These are phyloP conservation scores for Sporobolomyces pararoseus DNA, from an alignment of 768 basidiomycete species.

Conservation along the genomic window DNA sequence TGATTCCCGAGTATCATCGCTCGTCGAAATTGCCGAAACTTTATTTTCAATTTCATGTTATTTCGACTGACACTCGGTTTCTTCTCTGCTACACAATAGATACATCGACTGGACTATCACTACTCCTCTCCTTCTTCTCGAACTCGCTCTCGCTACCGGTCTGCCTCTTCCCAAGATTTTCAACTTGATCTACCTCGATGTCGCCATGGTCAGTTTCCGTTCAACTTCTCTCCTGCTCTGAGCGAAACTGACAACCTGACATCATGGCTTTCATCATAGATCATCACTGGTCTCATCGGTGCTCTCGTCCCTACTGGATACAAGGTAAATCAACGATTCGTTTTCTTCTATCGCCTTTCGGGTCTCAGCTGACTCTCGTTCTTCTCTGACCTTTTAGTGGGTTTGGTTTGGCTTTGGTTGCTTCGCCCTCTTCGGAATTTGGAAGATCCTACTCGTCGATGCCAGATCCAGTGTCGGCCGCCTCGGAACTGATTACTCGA, in stretches of 20 bases:
- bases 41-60: no score
- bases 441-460: slow-evolving; percentile 15
- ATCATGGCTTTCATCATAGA: no score
- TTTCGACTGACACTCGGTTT: no score
- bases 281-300: slow-evolving; percentile 16
- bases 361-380: not conserved
- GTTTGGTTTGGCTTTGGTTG: not conserved
- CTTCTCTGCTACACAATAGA: slow-evolving; percentile 5
- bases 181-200: slow-evolving; percentile 19
- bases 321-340: no score
- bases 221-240: no score
- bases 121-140: slow-evolving; percentile 21
- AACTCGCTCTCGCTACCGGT: slow-evolving; percentile 20
- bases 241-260: no score
- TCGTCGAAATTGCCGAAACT: no score
- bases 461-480: not conserved
- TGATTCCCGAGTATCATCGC: no score
- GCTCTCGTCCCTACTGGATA: slow-evolving; percentile 19
- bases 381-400: not conserved
- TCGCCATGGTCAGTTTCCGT: slow-evolving; percentile 7
- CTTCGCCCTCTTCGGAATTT: slow-evolving; percentile 8
- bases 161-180: slow-evolving; percentile 27
- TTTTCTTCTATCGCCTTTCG: not conserved
- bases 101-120: slow-evolving; percentile 19
- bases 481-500: slow-evolving; percentile 11